Evolutionary conservation across 2,329 filamentous ascomycete genomes (phyloP).

Genomic region (Sphaerulina populicola): DNA sequence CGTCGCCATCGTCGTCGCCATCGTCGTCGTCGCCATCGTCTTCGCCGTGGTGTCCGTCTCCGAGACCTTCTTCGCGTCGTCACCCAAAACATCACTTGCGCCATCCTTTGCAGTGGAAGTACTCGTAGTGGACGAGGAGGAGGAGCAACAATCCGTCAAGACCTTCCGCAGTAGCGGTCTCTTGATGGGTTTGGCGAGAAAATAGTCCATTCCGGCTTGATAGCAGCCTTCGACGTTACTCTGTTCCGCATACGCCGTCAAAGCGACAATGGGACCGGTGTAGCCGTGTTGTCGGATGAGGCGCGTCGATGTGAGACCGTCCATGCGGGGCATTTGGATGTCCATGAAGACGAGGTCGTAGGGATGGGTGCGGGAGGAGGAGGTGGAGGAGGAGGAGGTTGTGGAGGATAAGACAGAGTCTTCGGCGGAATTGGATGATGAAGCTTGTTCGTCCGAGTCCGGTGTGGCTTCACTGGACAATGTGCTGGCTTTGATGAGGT

Average conservation of each 20-base stretch:
- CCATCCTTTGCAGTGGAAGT: background rate
- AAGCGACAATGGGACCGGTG: slow-evolving; percentile 75
- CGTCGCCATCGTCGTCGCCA: too few relatives aligned
- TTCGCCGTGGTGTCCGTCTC: too few relatives aligned
- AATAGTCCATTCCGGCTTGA: slow-evolving; percentile 87
- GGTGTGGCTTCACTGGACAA: background rate
- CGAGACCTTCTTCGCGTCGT: too few relatives aligned
- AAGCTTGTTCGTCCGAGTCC: background rate
- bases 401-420: slow-evolving; percentile 1
- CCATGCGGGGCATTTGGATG: slow-evolving; percentile 84
- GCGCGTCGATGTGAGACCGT: slow-evolving; percentile 77
- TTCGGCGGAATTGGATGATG: background rate
- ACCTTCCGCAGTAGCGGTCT: slow-evolving; percentile 81
- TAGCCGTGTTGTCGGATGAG: slow-evolving; percentile 83
- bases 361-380: slow-evolving; percentile 29
- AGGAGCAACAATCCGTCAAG: slow-evolving; percentile 61
- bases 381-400: background rate
- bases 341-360: slow-evolving; percentile 96
- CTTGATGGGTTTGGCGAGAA: slow-evolving; percentile 65
- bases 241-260: slow-evolving; percentile 86
- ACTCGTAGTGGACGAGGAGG: background rate
- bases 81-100: background rate
- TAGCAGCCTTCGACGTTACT: slow-evolving; percentile 60
- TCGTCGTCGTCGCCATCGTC: too few relatives aligned
- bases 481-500: slow-evolving; percentile 56